A percentile compares a stretch with the other conserved stretches of the same genome.
These are phyloP conservation scores for Cynanchum wilfordii DNA, from an alignment of 257 asterid species.

Conservation along the genomic window DNA sequence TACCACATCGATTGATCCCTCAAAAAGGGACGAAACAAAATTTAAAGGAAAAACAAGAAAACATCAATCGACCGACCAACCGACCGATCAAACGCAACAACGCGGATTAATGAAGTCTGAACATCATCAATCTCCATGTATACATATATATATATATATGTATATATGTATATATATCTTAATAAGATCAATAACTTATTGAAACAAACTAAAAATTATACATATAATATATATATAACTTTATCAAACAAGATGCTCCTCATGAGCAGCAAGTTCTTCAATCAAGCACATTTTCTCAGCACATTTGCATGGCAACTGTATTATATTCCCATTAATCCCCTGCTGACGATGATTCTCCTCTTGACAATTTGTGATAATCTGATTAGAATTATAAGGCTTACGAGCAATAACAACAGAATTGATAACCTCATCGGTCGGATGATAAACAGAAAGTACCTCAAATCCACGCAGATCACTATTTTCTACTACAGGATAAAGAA, in stretches of 20 bases:
- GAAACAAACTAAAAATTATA: no score
- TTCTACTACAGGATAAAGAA: constrained; percentile 77
- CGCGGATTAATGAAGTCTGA: no score
- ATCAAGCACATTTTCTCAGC: constrained; percentile 51
- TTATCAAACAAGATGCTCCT: constrained; percentile 36
- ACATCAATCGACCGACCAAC: no score
- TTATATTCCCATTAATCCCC: constrained; percentile 12
- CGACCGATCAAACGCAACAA: not conserved
- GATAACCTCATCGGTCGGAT: constrained; percentile 85
- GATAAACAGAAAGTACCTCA: constrained; percentile 65
- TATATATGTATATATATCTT: no score
- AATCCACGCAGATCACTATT: constrained; percentile 60
- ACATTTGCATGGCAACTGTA: constrained; percentile 51
- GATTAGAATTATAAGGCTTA: not conserved
- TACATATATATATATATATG: no score
- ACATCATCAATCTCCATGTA: no score
- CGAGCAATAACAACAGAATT: constrained; percentile 65
- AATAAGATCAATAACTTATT: no score
- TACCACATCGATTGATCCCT: not conserved
- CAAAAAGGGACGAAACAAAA: constrained; percentile 8
- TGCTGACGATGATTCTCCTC: constrained; percentile 9
- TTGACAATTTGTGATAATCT: no score
- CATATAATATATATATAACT: no score
- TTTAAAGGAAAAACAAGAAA: not conserved
- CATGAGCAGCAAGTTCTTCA: constrained; percentile 59